Conservation (phyloP, 768 basidiomycete genomes). For the Calocybe gangraenosa region DNA sequence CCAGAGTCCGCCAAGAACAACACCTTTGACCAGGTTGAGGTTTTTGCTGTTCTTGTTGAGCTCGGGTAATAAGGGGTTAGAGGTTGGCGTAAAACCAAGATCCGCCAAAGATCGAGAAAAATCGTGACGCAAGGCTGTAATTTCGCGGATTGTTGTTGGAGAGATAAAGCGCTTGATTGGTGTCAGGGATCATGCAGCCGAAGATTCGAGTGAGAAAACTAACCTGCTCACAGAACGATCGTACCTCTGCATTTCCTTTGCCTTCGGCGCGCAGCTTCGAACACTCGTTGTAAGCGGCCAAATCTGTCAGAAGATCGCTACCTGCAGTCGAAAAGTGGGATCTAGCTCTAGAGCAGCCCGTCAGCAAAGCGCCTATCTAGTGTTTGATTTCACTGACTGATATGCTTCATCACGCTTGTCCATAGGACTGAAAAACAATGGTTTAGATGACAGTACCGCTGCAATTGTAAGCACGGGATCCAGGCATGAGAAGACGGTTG, state of each 20-base stretch:
- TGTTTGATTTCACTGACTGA: conserved; percentile 38
- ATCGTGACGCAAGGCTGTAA: conserved; percentile 73
- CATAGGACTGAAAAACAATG: conserved; percentile 76
- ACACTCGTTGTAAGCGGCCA: conserved; percentile 69
- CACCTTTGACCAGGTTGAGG: conserved; percentile 75
- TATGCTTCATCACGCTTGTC: conserved; percentile 81
- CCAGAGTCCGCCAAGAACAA: conserved; percentile 85
- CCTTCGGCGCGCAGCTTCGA: conserved; percentile 45
- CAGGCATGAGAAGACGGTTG: conserved; percentile 77
- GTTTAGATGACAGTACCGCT: conserved; percentile 82
- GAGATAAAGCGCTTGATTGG: conserved; percentile 77
- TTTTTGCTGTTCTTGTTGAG: conserved; percentile 67
- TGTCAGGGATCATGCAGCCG: background rate
- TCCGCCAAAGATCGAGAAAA: conserved; percentile 66
- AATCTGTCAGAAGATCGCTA: conserved; percentile 84
- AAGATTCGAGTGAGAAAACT: conserved; percentile 4
- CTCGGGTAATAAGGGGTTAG: conserved; percentile 38
- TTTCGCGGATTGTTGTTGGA: conserved; percentile 64
- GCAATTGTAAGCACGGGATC: conserved; percentile 79
- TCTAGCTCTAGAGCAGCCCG: conserved; percentile 53
- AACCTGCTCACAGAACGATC: conserved; percentile 72
- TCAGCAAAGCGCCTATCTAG: background rate
- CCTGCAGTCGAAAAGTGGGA: conserved; percentile 62
- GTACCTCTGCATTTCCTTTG: conserved; percentile 40
- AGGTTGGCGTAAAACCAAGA: conserved; percentile 62